Evolutionary conservation across 2,329 filamentous ascomycete genomes (phyloP), one percentile per base, ranked within the genome.

Genomic region (Fusarium brachygibbosum): DNA sequence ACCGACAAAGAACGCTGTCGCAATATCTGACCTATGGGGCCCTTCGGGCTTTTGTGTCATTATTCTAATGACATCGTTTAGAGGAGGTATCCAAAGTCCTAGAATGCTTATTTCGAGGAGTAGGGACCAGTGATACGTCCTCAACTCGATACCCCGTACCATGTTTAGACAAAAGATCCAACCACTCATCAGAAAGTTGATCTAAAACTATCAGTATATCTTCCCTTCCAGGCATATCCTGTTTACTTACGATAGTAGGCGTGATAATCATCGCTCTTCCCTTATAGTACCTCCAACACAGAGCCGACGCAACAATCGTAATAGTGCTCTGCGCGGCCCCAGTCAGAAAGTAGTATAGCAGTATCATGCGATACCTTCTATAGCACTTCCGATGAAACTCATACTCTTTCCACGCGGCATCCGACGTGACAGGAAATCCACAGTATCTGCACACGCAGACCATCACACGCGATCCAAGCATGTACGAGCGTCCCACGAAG

Each of bases 391-490:
- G 65, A 64, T 84, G 82, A 59, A 83, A 83, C 70, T 83, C 78
- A 32, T 78, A 74, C 52, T 79, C 75, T 9, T 77, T 76, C 66
- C 72, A 77, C 11, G 76, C 77, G 13, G 72, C 62, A 28, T 72
- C 72, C 6, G 63, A 60, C 7, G 72, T 67, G 32, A 83, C 74
- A 10, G 82, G 82, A 60, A 74, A 78, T 0, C 82, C 82, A 70
- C 83, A 84, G 77, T 81, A 84, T 9, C 82, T 78, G 44, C 83
- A 85, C 13, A 82, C 75, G 75, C 77, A 83, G 29, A 78, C 76
- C 6, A 65, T 70, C 12, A 71, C 66, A 19, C 71, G 70, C 42
- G 80, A 80, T 8, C 76, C 81, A 41, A 84, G 75, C 0, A 69
- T 69, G n/a, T 82, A 76, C 67, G 72, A 75, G n/a, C 71, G 69